Conservation (phyloP, 768 basidiomycete species). For the Lentinula edodes region DNA sequence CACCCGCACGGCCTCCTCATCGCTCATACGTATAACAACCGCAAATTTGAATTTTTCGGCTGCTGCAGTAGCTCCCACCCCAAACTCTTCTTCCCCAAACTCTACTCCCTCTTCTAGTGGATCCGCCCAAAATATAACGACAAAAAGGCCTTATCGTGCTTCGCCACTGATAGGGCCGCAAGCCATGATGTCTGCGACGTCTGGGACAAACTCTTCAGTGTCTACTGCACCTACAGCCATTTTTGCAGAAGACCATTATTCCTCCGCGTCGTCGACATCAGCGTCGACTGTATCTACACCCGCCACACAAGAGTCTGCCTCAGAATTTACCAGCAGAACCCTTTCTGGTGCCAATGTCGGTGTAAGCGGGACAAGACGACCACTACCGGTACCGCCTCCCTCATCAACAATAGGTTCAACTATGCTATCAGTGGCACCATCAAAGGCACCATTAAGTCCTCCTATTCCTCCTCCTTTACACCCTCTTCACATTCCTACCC, state of each 20-base stretch:
- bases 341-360: neutral
- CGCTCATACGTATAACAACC: constrained; percentile 4
- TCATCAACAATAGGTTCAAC: neutral
- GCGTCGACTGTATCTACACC: constrained; percentile 4
- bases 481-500: neutral
- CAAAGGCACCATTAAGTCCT: neutral
- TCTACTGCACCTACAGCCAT: neutral
- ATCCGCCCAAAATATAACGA: neutral
- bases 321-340: neutral
- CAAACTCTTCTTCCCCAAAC: neutral
- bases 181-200: neutral
- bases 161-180: neutral
- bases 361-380: neutral
- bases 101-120: neutral
- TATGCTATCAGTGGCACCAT: neutral
- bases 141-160: neutral
- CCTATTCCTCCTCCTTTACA: neutral
- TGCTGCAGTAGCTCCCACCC: neutral
- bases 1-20: neutral
- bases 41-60: neutral
- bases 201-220: neutral
- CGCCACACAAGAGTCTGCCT: constrained; percentile 3
- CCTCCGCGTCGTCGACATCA: neutral
- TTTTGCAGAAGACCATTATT: neutral
- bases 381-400: constrained; percentile 4